Evolutionary conservation across 768 basidiomycete genomes (phyloP).

Genomic region (Mycena alexandri): DNA sequence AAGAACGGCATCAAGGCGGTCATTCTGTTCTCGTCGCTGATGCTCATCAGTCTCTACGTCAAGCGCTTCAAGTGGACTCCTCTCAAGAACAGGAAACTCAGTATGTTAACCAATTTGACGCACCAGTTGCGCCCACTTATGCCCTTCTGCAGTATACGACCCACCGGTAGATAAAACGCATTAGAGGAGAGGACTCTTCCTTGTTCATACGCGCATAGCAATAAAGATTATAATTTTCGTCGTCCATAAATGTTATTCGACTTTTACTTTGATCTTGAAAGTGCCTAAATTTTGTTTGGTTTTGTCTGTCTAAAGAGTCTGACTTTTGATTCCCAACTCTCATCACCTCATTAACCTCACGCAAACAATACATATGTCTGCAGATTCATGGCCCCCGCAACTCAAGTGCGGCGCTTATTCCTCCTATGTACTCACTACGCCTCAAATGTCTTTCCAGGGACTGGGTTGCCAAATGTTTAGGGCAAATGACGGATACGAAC

Average conservation of each 20-base stretch:
- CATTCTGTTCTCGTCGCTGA: slow-evolving; percentile 90
- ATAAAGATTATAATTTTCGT: slow-evolving; percentile 31
- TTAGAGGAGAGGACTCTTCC: slow-evolving; percentile 51
- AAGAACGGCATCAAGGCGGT: slow-evolving; percentile 96
- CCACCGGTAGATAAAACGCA: slow-evolving; percentile 70
- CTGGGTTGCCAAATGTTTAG: slow-evolving; percentile 95
- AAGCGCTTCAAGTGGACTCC: slow-evolving; percentile 96
- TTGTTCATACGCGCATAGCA: slow-evolving; percentile 33
- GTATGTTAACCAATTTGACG: slow-evolving; percentile 59
- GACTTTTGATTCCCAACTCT: slow-evolving; percentile 8
- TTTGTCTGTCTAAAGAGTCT: background rate
- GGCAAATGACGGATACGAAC: slow-evolving; percentile 91
- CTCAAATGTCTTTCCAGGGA: slow-evolving; percentile 66
- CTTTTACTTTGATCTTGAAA: too few relatives aligned
- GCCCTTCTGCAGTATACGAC: slow-evolving; percentile 63
- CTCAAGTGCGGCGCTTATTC: slow-evolving; percentile 67
- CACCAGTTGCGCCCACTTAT: slow-evolving; percentile 14
- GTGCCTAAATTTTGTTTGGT: slow-evolving; percentile 15
- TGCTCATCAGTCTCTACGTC: slow-evolving; percentile 84
- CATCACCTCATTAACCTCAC: background rate
- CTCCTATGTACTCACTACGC: slow-evolving; percentile 2
- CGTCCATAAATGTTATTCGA: slow-evolving; percentile 2
- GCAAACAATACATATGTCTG: slow-evolving; percentile 67
- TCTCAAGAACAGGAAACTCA: slow-evolving; percentile 94
- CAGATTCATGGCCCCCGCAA: slow-evolving; percentile 85